Evolutionary conservation across 768 basidiomycete genomes (phyloP), one percentile per base, ranked within the genome.

Genomic region (Collybiopsis luxurians): DNA sequence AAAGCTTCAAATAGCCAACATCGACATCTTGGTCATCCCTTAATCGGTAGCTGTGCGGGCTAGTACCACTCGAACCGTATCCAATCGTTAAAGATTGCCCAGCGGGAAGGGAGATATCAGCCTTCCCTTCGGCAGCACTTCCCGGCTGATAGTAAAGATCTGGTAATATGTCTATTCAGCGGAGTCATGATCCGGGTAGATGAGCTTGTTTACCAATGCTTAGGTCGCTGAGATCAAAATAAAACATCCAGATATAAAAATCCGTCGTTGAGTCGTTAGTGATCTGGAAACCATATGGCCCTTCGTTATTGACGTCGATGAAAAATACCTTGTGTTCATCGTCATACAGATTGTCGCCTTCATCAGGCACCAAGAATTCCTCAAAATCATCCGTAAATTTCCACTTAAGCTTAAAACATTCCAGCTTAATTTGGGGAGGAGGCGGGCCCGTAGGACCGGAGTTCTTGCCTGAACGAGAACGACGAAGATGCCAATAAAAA

Each of bases 151-250:
- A 50, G 31, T 36, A 50, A 9, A 24, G 48, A 11, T 17, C 48
- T 50, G 27, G 23, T 9, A 45, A 7, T 9, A 9, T 7, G 7
- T n/a, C 19, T 45, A 10, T 7, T 24, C 43, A 45, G n/a, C 43
- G 19, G 19, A 45, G 19, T 9, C 7, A n/a, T n/a, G 9, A 10
- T 7, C 7, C 19, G 43, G 17, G 7, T 21, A 10, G 43, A 45
- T 9, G 36, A 38, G 17, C 9, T 17, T 45, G 59, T 61, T 52
- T 46, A 64, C 66, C 53, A 26, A 69, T 67, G 53, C 67, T 66
- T 26, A 70, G 57, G 30, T 70, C 70, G 51, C 62, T 62, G 42
- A 62, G 58, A 51, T 71, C 64, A 50, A 71, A 71, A 48, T 67
- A 69, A 47, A 69, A 69, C 12, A 69, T 36, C 43, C 59, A 60